Evolutionary conservation across 768 basidiomycete species (phyloP).

Genomic region (Chalciporus chontae): DNA sequence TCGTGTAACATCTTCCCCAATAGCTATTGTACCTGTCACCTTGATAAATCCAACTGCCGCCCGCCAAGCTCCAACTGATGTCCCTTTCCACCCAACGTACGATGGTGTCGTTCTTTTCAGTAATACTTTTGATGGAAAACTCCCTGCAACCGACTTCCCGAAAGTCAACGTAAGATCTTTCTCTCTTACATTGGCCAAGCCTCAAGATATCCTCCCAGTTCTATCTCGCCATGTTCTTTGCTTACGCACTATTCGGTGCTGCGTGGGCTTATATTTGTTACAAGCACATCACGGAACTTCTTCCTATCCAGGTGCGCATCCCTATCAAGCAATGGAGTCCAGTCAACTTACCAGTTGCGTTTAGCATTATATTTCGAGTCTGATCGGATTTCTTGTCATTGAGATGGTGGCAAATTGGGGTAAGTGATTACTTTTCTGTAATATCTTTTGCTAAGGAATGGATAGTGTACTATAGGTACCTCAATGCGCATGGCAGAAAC

Average conservation of each 20-base stretch:
- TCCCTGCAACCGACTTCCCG: conserved; percentile 93
- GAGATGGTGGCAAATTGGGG: conserved; percentile 96
- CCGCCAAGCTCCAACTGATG: conserved; percentile 44
- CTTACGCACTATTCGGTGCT: conserved; percentile 66
- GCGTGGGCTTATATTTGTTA: conserved; percentile 86
- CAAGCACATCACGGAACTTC: conserved; percentile 72
- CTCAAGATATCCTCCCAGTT: conserved; percentile 48
- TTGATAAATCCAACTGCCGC: conserved; percentile 43
- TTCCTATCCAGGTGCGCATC: conserved; percentile 78
- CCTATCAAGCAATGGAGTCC: neutral
- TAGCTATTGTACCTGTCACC: conserved; percentile 88
- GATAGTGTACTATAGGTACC: conserved; percentile 87
- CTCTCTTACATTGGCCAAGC: neutral
- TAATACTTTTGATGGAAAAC: conserved; percentile 83
- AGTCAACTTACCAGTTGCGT: conserved; percentile 1
- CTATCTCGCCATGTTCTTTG: conserved; percentile 78
- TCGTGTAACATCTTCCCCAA: conserved; percentile 1
- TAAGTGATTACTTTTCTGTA: conserved; percentile 29
- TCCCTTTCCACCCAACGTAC: conserved; percentile 73
- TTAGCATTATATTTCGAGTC: conserved; percentile 88
- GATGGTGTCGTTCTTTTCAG: conserved; percentile 77
- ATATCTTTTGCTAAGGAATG: conserved; percentile 5
- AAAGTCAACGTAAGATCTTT: conserved; percentile 81
- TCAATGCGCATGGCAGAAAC: conserved; percentile 81
- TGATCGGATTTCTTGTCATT: conserved; percentile 80